A percentile compares a stretch with the other conserved stretches of the same genome.
These are phyloP conservation scores for Pseudocercospora eumusae DNA, from an alignment of 2,329 filamentous ascomycete genomes.

Conservation along the genomic window DNA sequence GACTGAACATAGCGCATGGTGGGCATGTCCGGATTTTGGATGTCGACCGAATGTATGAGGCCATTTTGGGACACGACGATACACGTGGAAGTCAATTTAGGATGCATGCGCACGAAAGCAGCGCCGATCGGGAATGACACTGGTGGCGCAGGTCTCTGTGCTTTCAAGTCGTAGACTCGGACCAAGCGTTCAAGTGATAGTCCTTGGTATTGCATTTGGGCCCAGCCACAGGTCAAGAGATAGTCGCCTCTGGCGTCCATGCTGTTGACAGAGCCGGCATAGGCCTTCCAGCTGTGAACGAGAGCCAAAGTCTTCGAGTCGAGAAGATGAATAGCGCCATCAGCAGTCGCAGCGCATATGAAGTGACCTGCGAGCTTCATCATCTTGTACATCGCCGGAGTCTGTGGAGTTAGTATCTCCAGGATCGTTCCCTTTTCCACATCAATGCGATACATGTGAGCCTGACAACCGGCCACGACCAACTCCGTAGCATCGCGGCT, in stretches of 20 bases:
- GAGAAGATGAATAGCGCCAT: constrained; percentile 80
- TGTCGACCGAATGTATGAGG: constrained; percentile 91
- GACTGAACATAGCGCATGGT: constrained; percentile 82
- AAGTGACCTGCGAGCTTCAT: constrained; percentile 86
- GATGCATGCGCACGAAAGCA: constrained; percentile 94
- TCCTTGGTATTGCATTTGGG: constrained; percentile 73
- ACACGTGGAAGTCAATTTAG: constrained; percentile 89
- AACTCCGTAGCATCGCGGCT: constrained; percentile 81
- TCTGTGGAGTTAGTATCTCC: constrained; percentile 41
- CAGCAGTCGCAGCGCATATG: constrained; percentile 86
- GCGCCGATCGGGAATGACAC: constrained; percentile 91
- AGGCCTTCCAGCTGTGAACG: constrained; percentile 85
- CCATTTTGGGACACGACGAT: constrained; percentile 90
- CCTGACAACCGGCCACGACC: constrained; percentile 82
- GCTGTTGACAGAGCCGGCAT: constrained; percentile 85
- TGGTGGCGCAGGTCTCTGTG: constrained; percentile 80
- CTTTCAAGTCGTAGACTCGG: constrained; percentile 94
- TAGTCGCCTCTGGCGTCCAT: constrained; percentile 97
- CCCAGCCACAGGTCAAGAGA: constrained; percentile 92
- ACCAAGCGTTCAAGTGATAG: constrained; percentile 89
- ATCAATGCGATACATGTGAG: constrained; percentile 76
- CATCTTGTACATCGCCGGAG: constrained; percentile 69
- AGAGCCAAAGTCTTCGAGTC: constrained; percentile 76
- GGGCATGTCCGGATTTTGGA: constrained; percentile 88
- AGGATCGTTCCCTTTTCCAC: constrained; percentile 56